Percentiles rank a stretch among this genome's conserved stretches.
phyloP scores from a whole-genome alignment of 495 filamentous ascomycete species.

The Aeminium ludgeri region DNA sequence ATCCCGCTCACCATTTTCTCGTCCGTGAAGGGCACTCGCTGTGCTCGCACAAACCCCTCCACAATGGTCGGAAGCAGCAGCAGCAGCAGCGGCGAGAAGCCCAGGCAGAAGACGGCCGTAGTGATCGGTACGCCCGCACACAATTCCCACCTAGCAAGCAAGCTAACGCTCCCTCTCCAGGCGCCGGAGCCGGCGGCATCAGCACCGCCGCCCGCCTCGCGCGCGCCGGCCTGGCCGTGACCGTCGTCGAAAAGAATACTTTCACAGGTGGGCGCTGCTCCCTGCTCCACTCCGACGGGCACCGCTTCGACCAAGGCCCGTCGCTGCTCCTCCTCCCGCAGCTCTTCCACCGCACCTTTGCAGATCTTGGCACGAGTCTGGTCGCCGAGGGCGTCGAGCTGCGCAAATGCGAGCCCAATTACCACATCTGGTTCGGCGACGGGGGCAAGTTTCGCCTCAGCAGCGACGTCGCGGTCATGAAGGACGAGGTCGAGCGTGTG shows the following conservation, averaged over 20 bases:
- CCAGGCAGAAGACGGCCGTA: constrained; percentile 17
- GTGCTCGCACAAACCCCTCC: neutral
- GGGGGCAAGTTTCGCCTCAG: constrained; percentile 40
- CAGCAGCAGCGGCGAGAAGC: constrained; percentile 7
- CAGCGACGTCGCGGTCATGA: constrained; percentile 45
- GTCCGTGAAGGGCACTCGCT: neutral
- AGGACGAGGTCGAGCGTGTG: constrained; percentile 46
- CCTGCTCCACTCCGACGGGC: constrained; percentile 36
- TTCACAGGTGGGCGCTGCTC: constrained; percentile 51
- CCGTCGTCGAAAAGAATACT: constrained; percentile 50
- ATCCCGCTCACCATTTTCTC: neutral
- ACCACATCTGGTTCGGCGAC: constrained; percentile 50
- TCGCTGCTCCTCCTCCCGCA: constrained; percentile 50
- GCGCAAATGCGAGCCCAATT: constrained; percentile 54
- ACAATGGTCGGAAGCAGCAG: neutral
- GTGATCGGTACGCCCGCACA: constrained; percentile 11
- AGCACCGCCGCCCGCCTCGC: constrained; percentile 49
- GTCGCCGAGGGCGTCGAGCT: constrained; percentile 42
- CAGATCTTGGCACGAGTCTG: constrained; percentile 43
- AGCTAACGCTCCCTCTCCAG: constrained; percentile 20
- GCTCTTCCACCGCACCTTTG: constrained; percentile 46
- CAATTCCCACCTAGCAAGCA: neutral
- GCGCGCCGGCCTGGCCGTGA: constrained; percentile 46
- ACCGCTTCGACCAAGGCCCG: constrained; percentile 58
- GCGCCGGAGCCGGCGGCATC: constrained; percentile 51